Evolutionary conservation across 1,284 basidiomycete species (phyloP).

Genomic region (Ceratobasidium sp.): DNA sequence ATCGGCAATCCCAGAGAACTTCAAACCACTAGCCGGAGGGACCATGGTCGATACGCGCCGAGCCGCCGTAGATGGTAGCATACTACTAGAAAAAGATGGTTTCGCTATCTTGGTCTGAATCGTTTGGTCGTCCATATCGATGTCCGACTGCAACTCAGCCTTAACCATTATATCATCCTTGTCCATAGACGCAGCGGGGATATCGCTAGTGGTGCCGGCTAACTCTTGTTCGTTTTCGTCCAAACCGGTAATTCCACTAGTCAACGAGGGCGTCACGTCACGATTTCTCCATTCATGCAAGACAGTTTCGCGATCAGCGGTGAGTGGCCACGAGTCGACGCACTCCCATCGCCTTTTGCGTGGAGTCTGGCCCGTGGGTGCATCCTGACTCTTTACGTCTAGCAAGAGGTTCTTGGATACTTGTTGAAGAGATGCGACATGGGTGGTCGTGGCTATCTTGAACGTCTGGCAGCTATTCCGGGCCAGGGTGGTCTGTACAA

Average conservation of each 20-base stretch:
- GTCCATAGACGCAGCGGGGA: neutral
- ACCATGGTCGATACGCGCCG: constrained; percentile 30
- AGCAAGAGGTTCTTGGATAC: constrained; percentile 61
- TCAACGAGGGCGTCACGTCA: constrained; percentile 24
- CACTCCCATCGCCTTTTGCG: constrained; percentile 73
- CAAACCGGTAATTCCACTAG: constrained; percentile 6
- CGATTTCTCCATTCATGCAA: constrained; percentile 56
- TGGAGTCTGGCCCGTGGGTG: constrained; percentile 72
- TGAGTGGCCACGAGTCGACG: constrained; percentile 71
- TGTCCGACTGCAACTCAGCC: constrained; percentile 1
- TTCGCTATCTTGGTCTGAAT: neutral
- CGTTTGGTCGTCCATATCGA: neutral
- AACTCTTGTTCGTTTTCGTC: constrained; percentile 25
- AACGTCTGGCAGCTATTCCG: constrained; percentile 33
- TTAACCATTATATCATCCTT: neutral
- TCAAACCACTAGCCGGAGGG: neutral
- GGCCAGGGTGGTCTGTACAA: constrained; percentile 3
- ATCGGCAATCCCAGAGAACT: neutral
- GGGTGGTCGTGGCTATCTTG: constrained; percentile 43
- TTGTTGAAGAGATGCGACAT: constrained; percentile 59
- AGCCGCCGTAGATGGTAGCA: neutral
- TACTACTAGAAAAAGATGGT: neutral
- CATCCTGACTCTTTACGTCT: constrained; percentile 67
- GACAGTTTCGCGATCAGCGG: constrained; percentile 64
- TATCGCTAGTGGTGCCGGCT: no score